Evolutionary conservation across 2,329 filamentous ascomycete species (phyloP), one percentile per base, ranked within the genome.

Genomic region (Ascochyta koolunga): DNA sequence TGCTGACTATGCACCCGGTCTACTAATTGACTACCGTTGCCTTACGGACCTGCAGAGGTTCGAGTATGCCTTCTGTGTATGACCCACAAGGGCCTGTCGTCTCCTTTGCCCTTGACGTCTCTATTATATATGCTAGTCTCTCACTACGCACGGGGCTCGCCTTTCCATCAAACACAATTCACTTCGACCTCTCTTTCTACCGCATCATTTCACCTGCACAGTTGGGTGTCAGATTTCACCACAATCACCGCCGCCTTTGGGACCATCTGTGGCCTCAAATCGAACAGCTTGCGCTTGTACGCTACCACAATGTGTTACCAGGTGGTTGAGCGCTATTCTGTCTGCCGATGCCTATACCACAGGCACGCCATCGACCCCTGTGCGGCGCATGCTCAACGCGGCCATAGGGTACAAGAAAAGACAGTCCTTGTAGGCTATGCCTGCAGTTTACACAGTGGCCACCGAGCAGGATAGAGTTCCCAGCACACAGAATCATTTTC

Each of bases 291-390:
- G 22, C 18, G 18, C 19, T 33, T 22, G 19, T 6, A 19, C 5
- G 29, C 38, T 38, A 15, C 32, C 61, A 64, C 50, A 58, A 96
- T 96, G 92, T 96, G 92, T 71, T 93, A 91, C 70, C 90, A 93
- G 78, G 78, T 96, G 58, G 81, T 93, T 66, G 92, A 96, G 76
- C 83, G 90, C 54, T 96, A 92, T 80, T 87, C 91, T 50, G 90
- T 89, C 50, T 96, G 92, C 82, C 85, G 87, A 60, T 96, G 92
- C 77, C 82, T 93, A 65, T 96, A 96, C 81, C 91, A 93, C 80
- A 83, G 88, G 69, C 93, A 96, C 74, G 87, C 90, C 41, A 83
- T 96, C 66, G 92, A 96, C 70, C 89, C 89, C 56, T 96, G 92
- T 72, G 81, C 86, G 42, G 81, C 85, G 31, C 91, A 91, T 71